Evolutionary conservation across 2,329 filamentous ascomycete species (phyloP).

Genomic region (Pseudogymnoascus sp.): DNA sequence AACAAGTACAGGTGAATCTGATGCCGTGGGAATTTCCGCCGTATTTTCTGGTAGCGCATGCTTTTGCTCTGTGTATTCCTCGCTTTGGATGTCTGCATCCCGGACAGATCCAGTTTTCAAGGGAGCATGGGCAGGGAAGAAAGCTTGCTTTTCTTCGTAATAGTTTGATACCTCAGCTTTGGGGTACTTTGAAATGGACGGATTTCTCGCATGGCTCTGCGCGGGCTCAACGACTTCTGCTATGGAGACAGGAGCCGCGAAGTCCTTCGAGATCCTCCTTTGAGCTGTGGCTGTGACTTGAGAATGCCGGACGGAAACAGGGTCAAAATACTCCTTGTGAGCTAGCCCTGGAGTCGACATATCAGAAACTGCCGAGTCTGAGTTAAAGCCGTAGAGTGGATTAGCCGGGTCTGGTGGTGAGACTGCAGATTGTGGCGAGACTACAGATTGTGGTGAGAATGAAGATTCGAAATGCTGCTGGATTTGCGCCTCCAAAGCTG

Average conservation of each 20-base stretch:
- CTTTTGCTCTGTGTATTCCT: neutral
- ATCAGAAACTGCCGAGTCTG: neutral
- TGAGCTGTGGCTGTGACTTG: neutral
- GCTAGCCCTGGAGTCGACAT: neutral
- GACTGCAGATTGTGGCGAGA: neutral
- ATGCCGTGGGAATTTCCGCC: neutral
- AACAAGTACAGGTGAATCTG: neutral
- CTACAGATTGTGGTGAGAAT: neutral
- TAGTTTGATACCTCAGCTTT: neutral
- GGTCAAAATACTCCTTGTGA: neutral
- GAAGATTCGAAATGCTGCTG: neutral
- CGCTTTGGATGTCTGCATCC: neutral
- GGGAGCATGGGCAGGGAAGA: neutral
- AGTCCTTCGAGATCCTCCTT: neutral
- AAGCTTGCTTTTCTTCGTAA: neutral
- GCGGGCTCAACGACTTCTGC: neutral
- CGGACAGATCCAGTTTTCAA: neutral
- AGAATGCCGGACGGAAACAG: neutral
- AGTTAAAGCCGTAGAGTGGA: neutral
- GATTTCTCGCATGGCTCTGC: neutral
- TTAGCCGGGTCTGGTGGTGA: neutral
- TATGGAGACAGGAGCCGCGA: neutral
- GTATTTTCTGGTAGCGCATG: neutral
- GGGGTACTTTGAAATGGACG: constrained; percentile 5
- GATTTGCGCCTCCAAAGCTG: neutral